Base-by-base conservation (phyloP, 148 eudicot species). In the Fagopyrum homotropicum region DNA sequence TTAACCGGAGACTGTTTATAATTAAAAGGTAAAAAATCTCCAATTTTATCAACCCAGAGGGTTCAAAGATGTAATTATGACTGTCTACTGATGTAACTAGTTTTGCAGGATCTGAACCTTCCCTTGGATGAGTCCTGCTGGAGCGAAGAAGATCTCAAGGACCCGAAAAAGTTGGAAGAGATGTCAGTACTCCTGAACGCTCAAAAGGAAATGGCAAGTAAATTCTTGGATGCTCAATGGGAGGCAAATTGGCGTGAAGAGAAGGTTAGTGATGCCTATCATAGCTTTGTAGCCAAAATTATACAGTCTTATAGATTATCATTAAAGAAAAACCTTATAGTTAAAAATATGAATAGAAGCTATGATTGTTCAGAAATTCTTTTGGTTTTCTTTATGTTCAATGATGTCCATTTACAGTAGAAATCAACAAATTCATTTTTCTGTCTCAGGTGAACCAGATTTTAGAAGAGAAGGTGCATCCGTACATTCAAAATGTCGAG, bases 171-270 rank as follows among this genome's bases (percentile, higher is more conserved):
- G 79, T 80, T 83, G 70, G 78, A 89, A 71, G 98, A 93, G 83
- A 93, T 91, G 97, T 91, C 86, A 22, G 84, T 93, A 80, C 94
- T 93, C 81, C 92, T 93, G 68, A 89, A 88, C 77, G 98, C 97
- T 45, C 98, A 91, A 75, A 84, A 83, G 79, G 98, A 91, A 82
- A 86, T 91, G 75, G 91, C 94, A 11, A 92, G 88, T 54, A 83
- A 88, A 71, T 83, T 93, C 66, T 86, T 93, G 82, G 97, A 93
- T 79, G 85, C 90, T 4, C 92, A 93, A 75, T 91, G 97, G 98
- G 98, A 93, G 73, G 83, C 90, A 6, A 88, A 88, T 59, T 93
- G 97, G 98, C 94, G 97, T 8, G 90, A 93, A 79, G 87, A 89
- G 30, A 88, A 91, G 94, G 98, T 93, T 66, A 44, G 80, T 73